phyloP scores from a whole-genome alignment of 2,329 filamentous ascomycete species.

The Colletotrichum sp. region DNA sequence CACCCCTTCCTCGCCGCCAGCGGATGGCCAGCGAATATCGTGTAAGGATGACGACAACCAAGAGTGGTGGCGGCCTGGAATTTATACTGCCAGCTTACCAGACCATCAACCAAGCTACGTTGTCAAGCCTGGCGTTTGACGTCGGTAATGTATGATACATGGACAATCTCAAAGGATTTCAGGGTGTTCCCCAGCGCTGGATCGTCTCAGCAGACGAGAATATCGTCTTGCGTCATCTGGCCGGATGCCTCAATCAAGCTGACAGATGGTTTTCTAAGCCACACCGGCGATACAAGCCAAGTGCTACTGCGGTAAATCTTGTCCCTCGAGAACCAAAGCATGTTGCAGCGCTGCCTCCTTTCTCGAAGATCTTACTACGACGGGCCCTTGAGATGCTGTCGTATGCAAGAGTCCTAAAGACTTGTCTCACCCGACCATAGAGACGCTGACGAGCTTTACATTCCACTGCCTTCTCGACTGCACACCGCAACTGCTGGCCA shows the following conservation, averaged over 20 bases:
- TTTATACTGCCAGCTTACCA: not conserved
- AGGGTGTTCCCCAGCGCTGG: not conserved
- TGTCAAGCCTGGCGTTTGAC: not conserved
- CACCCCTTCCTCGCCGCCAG: not conserved
- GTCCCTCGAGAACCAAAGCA: not conserved
- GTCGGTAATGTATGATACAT: not conserved
- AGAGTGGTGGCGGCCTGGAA: not conserved
- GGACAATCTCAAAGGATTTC: not conserved
- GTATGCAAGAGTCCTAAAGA: not conserved
- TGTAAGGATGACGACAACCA: not conserved
- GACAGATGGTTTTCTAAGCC: not conserved
- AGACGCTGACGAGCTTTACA: not conserved
- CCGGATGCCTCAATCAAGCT: not conserved
- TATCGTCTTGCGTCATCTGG: not conserved
- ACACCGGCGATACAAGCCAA: not conserved
- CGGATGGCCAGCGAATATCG: not conserved
- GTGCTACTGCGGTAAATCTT: not conserved
- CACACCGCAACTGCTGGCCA: not conserved
- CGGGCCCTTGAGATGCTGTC: not conserved
- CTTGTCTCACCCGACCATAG: not conserved
- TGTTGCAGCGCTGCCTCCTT: not conserved
- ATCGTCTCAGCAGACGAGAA: not conserved
- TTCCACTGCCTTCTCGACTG: rapidly evolving
- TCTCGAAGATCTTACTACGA: not conserved
- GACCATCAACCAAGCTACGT: not conserved